Conservation (phyloP, 2,329 filamentous ascomycete species). For the Harringtonia aguacate region DNA sequence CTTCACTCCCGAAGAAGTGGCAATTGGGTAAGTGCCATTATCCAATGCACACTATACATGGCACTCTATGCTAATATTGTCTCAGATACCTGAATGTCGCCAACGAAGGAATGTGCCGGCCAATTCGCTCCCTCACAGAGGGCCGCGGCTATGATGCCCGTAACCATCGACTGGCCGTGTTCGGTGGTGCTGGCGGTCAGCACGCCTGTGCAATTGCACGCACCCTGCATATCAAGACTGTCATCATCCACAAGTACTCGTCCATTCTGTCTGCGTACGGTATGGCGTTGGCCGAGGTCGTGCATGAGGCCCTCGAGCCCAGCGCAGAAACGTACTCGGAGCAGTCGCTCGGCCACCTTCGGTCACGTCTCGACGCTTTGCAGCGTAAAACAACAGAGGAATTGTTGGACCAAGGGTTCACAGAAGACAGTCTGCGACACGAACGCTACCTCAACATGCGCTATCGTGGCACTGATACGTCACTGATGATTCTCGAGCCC, state of each 20-base stretch:
- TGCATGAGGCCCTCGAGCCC: slow-evolving; percentile 84
- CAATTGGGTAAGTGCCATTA: no score
- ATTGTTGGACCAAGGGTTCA: slow-evolving; percentile 69
- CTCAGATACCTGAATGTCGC: slow-evolving; percentile 84
- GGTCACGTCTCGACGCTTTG: no score
- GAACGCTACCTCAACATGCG: slow-evolving; percentile 93
- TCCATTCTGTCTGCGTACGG: slow-evolving; percentile 85
- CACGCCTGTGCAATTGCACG: slow-evolving; percentile 84
- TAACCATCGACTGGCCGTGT: slow-evolving; percentile 81
- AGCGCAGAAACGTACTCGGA: no score
- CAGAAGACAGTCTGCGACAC: slow-evolving; percentile 62
- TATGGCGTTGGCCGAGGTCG: slow-evolving; percentile 87
- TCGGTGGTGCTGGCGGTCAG: slow-evolving; percentile 84
- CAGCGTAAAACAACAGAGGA: no score
- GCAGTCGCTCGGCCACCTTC: no score
- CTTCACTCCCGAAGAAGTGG: slow-evolving; percentile 75
- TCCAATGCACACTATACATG: no score
- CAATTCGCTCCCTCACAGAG: slow-evolving; percentile 83
- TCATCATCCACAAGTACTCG: slow-evolving; percentile 77
- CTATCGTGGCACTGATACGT: slow-evolving; percentile 82
- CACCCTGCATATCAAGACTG: slow-evolving; percentile 73
- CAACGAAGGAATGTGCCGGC: slow-evolving; percentile 84
- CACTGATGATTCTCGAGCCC: slow-evolving; percentile 82
- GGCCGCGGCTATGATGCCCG: slow-evolving; percentile 86
- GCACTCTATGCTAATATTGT: no score